Conservation (phyloP, 768 basidiomycete species). For the Leccinum subgranulosum region DNA sequence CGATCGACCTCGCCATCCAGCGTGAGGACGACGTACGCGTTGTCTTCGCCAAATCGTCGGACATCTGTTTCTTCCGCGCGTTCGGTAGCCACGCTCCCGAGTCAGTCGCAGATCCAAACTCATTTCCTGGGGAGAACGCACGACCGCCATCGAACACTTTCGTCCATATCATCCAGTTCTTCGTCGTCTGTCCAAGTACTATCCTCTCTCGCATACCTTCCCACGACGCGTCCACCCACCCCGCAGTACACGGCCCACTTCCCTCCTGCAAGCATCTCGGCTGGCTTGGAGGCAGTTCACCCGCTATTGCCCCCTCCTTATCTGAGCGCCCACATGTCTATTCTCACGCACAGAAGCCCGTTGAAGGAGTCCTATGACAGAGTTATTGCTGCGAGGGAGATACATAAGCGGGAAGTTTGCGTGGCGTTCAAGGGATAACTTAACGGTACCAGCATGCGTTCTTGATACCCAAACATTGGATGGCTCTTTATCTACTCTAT, state of each 20-base stretch:
- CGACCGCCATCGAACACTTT: slow-evolving; percentile 54
- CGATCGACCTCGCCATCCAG: slow-evolving; percentile 37
- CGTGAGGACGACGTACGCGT: slow-evolving; percentile 34
- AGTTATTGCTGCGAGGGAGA: slow-evolving; percentile 54
- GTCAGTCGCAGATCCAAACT: slow-evolving; percentile 31
- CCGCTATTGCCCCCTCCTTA: slow-evolving; percentile 72
- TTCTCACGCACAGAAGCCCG: slow-evolving; percentile 61
- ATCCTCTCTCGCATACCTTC: slow-evolving; percentile 54
- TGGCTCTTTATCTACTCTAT: slow-evolving; percentile 17
- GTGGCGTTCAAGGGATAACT: background rate
- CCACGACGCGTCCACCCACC: slow-evolving; percentile 34
- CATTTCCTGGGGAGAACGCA: slow-evolving; percentile 32
- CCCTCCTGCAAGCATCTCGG: slow-evolving; percentile 55
- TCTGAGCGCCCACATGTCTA: slow-evolving; percentile 65
- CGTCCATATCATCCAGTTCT: slow-evolving; percentile 50
- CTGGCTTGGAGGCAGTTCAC: slow-evolving; percentile 59
- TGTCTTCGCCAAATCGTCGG: slow-evolving; percentile 38
- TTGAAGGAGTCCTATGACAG: slow-evolving; percentile 70
- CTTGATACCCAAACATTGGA: slow-evolving; percentile 24
- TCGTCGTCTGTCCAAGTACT: slow-evolving; percentile 50
- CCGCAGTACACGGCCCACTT: slow-evolving; percentile 58
- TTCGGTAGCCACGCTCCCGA: slow-evolving; percentile 59
- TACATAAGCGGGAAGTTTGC: slow-evolving; percentile 21
- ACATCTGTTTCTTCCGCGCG: slow-evolving; percentile 57
- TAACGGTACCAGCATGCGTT: background rate